Evolutionary conservation across 768 basidiomycete genomes (phyloP), one percentile per base, ranked within the genome.

Genomic region (Pisolithus marmoratus): DNA sequence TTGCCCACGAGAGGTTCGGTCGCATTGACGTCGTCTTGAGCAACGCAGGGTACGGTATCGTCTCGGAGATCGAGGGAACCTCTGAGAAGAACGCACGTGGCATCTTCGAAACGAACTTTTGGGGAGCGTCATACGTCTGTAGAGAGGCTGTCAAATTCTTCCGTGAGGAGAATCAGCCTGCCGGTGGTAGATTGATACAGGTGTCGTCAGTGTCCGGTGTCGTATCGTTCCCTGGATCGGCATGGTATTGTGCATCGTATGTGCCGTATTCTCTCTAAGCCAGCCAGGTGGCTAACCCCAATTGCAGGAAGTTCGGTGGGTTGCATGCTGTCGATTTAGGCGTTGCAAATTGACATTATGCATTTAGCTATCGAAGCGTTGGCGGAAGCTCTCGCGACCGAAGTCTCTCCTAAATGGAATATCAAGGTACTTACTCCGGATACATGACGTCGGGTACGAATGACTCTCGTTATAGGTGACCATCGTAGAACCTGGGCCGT

Each of bases 101-200:
- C 7, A 48, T 70, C 17, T 70, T 78, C 36, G 76, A 77, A 48
- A 68, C 75, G 11, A 63, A 70, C 40, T 78, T 77, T 50, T 76
- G 76, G 73, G 76, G 72, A 0, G 70, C 74, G 0, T 74, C 68
- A 5, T 55, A 71, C 47, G 64, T 78, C 43, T 67, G 61, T 31
- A 69, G 56, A 49, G 62, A 71, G 64, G 74, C 71, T 22, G 46
- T 58, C 38, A 42, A 40, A 31, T 48, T 58, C 41, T 63, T 63
- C 42, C 51, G 63, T 15, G 63, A 64, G 12, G 63, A 46, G 20
- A 64, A 62, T 26, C 45, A 42, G 14, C 74, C 74, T 1, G 52
- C 52, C 3, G 72, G 71, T 12, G 76, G 74, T n/a, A 57, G 66
- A 7, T 51, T 77, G 3, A 60, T 76, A 5, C 70, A 74, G 47